These are phyloP conservation scores for Viola odorata DNA, from an alignment of 345 rosid genomes.

Conservation along the genomic window DNA sequence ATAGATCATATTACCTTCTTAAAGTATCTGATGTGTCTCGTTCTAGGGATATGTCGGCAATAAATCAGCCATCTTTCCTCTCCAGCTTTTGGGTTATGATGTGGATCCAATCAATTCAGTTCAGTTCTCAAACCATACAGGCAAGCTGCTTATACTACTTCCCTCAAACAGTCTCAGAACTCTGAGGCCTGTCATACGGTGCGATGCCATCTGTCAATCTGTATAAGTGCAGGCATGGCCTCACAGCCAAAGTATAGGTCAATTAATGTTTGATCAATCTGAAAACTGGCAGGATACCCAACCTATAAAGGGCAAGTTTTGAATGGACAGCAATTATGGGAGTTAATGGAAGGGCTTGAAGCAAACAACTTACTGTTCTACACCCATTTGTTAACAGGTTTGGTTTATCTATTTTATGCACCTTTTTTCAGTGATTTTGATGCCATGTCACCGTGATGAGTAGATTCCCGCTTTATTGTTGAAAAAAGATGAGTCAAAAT, in stretches of 20 bases:
- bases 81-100: conserved; percentile 89
- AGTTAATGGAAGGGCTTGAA: conserved; percentile 85
- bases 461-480: too few species aligned
- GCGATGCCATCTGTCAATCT: conserved; percentile 31
- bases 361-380: conserved; percentile 72
- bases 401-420: background rate
- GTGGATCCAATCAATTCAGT: conserved; percentile 97
- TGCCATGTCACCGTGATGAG: too few species aligned
- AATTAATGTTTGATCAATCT: conserved; percentile 11
- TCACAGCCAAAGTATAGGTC: background rate
- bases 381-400: conserved; percentile 92
- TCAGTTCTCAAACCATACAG: conserved; percentile 97
- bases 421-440: background rate
- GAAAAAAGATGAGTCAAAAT: too few species aligned
- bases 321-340: conserved; percentile 83
- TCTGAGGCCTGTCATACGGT: conserved; percentile 33
- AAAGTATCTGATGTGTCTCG: conserved; percentile 5
- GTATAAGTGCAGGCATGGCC: conserved; percentile 27
- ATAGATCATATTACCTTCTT: conserved; percentile 1
- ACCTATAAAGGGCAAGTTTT: conserved; percentile 91
- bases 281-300: conserved; percentile 69
- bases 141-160: conserved; percentile 46
- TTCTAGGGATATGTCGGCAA: conserved; percentile 95
- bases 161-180: conserved; percentile 27
- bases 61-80: conserved; percentile 95